Evolutionary conservation across 306 rosid species (phyloP), one percentile per base, ranked within the genome.

Genomic region (Ormosia emarginata): DNA sequence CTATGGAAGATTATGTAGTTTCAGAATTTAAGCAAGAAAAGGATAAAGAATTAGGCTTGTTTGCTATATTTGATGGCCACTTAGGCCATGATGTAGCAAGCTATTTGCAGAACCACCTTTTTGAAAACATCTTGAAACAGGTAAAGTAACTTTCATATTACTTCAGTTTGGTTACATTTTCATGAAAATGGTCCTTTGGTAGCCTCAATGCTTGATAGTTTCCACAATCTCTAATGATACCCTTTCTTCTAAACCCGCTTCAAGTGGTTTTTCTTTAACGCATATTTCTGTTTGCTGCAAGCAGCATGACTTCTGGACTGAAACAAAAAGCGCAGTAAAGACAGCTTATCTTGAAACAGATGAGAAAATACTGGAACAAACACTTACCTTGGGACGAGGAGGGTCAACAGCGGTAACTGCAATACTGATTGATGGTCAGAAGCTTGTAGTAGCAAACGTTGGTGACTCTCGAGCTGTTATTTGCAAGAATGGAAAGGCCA

Each of bases 351-450:
- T 59, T 49, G 85, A 68, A 70, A 91, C 93, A 32, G 95, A 91
- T 55, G 79, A 88, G 7, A 89, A 88, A 33, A 91, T 89, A 82
- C 74, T 91, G 88, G 86, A 86, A 39, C 66, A 88, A 83, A 78
- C 85, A 36, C 71, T 73, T 49, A 79, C 61, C 8, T 80, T 91
- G 76, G 95, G 95, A 17, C 69, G 84, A 82, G 95, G 95, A 81
- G 95, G 95, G 41, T 91, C 95, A 34, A 91, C 95, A 10, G 93
- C 95, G 0, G 95, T 89, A n/a, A 91, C 93, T 55, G 95, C 90
- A 39, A 88, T 91, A 29, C 86, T 91, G 34, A 86, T 89, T 32
- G 81, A 89, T 44, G 93, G 90, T 8, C 87, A 76, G 77, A 88
- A 89, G 84, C 93, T 91, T 37, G 86, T 91, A 9, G 85, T 91